These are phyloP conservation scores for Tubosaeta sp. DNA, from an alignment of 768 basidiomycete species.

Conservation along the genomic window DNA sequence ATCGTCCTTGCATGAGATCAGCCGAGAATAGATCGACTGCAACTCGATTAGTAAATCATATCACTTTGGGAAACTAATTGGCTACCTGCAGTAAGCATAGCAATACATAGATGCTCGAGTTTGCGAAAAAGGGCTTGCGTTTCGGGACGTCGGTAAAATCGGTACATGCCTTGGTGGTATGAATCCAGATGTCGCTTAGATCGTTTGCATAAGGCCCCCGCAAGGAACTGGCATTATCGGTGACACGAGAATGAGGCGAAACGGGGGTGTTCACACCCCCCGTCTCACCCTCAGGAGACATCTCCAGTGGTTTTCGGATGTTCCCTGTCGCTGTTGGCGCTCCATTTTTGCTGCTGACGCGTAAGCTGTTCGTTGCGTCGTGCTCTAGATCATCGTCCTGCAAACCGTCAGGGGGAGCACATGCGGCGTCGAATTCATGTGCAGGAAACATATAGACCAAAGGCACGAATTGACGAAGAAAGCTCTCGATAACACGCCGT, in stretches of 20 bases:
- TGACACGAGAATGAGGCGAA: conserved; percentile 6
- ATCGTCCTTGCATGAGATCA: conserved; percentile 80
- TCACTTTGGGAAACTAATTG: conserved; percentile 1
- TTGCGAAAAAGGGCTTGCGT: conserved; percentile 75
- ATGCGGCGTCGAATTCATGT: conserved; percentile 63
- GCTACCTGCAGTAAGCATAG: conserved; percentile 81
- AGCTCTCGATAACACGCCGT: conserved; percentile 77
- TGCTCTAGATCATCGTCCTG: conserved; percentile 34
- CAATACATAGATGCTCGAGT: conserved; percentile 90
- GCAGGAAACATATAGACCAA: conserved; percentile 67
- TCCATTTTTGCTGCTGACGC: conserved; percentile 43
- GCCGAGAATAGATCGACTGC: conserved; percentile 85
- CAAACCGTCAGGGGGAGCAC: conserved; percentile 49
- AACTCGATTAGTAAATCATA: conserved; percentile 6
- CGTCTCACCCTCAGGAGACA: conserved; percentile 32
- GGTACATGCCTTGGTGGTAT: conserved; percentile 29
- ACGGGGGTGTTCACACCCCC: conserved; percentile 29
- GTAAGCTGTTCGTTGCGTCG: conserved; percentile 18
- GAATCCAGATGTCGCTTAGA: conserved; percentile 57
- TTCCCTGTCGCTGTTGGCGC: conserved; percentile 59
- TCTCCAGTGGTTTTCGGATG: conserved; percentile 72
- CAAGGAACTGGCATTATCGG: neutral
- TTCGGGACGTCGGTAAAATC: conserved; percentile 30
- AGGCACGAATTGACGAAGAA: conserved; percentile 82
- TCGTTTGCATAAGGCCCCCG: conserved; percentile 2